Evolutionary conservation across 140 eudicot genomes (phyloP).

Genomic region (Stevia rebaudiana): DNA sequence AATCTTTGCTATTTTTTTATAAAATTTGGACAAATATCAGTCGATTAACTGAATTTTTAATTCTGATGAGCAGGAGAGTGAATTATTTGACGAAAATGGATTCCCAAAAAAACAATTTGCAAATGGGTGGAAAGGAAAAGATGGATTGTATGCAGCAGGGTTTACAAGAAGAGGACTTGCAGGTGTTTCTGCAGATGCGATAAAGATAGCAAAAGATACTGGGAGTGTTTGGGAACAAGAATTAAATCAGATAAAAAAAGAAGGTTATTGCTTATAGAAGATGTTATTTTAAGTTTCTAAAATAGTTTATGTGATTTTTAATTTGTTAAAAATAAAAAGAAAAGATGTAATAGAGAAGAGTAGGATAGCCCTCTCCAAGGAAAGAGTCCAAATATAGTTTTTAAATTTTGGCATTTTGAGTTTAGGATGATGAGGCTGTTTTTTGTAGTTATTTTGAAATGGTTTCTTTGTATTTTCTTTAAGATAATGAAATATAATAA

Average conservation of each 20-base stretch:
- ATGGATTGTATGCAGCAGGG: constrained; percentile 85
- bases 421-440: constrained; percentile 63
- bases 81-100: constrained; percentile 64
- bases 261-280: too few species aligned
- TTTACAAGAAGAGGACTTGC: constrained; percentile 90
- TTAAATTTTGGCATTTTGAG: constrained; percentile 13
- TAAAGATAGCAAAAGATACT: constrained; percentile 69
- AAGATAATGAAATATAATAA: background rate
- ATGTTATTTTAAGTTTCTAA: constrained; percentile 29
- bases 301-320: constrained; percentile 66
- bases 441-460: constrained; percentile 7
- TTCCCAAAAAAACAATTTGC: constrained; percentile 61
- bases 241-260: constrained; percentile 47
- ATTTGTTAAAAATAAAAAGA: background rate
- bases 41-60: background rate
- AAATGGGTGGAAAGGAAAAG: constrained; percentile 78
- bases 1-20: constrained; percentile 3
- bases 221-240: constrained; percentile 64
- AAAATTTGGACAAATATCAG: background rate
- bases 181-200: constrained; percentile 79
- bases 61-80: constrained; percentile 46
- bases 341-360: constrained; percentile 17
- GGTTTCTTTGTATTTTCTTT: background rate
- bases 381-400: constrained; percentile 16
- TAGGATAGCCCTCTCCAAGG: constrained; percentile 49